Conservation (phyloP, 2,329 filamentous ascomycete genomes). For the Verticillium tricorpus region DNA sequence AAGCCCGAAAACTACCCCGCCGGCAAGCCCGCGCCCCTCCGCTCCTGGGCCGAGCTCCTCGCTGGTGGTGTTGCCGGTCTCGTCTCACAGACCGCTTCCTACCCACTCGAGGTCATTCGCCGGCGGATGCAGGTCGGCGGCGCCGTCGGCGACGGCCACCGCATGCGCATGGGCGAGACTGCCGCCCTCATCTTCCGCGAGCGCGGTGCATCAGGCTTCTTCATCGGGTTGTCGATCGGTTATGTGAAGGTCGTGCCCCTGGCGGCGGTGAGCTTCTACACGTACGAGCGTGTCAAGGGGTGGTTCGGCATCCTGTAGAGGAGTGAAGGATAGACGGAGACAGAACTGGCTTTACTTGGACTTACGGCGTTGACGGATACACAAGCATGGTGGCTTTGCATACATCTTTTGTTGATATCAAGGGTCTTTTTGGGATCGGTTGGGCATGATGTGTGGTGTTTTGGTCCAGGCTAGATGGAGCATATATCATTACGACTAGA, state of each 20-base stretch:
- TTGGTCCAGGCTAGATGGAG: background rate
- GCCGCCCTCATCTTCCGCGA: constrained; percentile 70
- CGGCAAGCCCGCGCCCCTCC: constrained; percentile 67
- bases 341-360: background rate
- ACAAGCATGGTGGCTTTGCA: background rate
- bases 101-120: constrained; percentile 88
- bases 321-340: background rate
- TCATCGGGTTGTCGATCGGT: constrained; percentile 87
- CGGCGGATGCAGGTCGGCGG: constrained; percentile 95
- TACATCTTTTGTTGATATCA: background rate
- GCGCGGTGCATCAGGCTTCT: constrained; percentile 77
- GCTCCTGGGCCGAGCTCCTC: constrained; percentile 79
- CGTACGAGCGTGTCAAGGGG: constrained; percentile 60
- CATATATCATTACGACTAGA: background rate
- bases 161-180: constrained; percentile 75
- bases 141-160: constrained; percentile 83
- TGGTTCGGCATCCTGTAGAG: constrained; percentile 52
- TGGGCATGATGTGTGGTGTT: background rate
- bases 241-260: constrained; percentile 94
- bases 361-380: background rate
- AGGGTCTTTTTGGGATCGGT: background rate
- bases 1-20: constrained; percentile 47
- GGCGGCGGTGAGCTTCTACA: constrained; percentile 67
- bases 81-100: constrained; percentile 86
- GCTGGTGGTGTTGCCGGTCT: constrained; percentile 84